Conservation (phyloP, 768 basidiomycete species). For the Boletus barrowsii region DNA sequence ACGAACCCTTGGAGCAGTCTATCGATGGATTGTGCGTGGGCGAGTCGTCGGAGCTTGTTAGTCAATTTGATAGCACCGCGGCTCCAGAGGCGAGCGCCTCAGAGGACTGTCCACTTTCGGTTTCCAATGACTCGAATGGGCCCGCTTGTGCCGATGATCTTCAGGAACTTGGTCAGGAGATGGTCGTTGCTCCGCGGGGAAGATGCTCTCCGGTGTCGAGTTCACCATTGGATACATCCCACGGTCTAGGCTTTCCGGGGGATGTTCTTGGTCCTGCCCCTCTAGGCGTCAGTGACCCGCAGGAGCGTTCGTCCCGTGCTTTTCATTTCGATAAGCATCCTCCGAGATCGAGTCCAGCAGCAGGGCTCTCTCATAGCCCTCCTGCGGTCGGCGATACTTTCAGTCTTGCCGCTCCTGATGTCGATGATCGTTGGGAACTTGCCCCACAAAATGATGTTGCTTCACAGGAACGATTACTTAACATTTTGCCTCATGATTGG, state of each 20-base stretch:
- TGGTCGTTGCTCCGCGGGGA: not conserved
- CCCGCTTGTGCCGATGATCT: not conserved
- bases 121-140: not conserved
- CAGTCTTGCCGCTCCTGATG: not conserved
- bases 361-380: not conserved
- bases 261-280: not conserved
- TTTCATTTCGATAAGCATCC: not conserved
- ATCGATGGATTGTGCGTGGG: not conserved
- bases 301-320: not conserved
- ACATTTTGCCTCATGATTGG: not conserved
- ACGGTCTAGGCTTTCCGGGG: not conserved
- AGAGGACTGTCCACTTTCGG: not conserved
- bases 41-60: not conserved
- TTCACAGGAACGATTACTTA: not conserved
- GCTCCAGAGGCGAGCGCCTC: not conserved
- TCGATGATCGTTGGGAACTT: not conserved
- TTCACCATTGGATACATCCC: not conserved
- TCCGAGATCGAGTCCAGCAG: not conserved
- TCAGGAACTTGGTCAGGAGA: not conserved
- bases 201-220: not conserved
- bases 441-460: not conserved
- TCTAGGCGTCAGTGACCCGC: not conserved
- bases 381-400: not conserved
- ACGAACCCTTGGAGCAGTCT: conserved; percentile 1
- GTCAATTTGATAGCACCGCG: not conserved